Evolutionary conservation across 441 rosid species (phyloP).

Genomic region (Croton setiger): DNA sequence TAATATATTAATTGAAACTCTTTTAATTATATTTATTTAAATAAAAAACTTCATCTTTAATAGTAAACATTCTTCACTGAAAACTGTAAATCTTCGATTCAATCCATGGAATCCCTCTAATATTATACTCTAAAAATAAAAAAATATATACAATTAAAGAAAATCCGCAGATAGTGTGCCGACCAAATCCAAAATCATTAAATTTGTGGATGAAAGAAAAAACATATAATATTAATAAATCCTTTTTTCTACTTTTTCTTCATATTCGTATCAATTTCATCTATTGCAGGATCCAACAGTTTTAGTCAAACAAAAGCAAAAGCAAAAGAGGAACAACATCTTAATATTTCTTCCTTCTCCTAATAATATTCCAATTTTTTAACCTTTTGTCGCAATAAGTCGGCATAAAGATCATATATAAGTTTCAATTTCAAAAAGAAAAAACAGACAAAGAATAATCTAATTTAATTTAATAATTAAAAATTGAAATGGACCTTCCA

Average conservation of each 20-base stretch:
- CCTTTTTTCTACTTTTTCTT: background rate
- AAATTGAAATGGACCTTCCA: conserved; percentile 23
- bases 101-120: no score
- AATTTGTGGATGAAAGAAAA: background rate
- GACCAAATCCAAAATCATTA: conserved; percentile 12
- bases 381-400: background rate
- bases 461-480: conserved; percentile 22
- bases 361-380: background rate
- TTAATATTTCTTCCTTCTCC: background rate
- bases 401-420: background rate
- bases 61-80: no score
- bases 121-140: no score
- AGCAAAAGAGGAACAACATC: background rate
- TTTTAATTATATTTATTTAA: no score
- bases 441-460: background rate
- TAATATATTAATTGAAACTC: no score
- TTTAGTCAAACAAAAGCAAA: conserved; percentile 6
- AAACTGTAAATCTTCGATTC: no score
- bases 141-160: background rate
- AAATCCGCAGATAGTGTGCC: conserved; percentile 6
- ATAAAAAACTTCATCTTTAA: no score
- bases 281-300: background rate
- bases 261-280: background rate
- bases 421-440: conserved; percentile 5
- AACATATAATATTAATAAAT: background rate